Evolutionary conservation across 2,329 filamentous ascomycete genomes (phyloP).

Genomic region (Macrophomina tecta): DNA sequence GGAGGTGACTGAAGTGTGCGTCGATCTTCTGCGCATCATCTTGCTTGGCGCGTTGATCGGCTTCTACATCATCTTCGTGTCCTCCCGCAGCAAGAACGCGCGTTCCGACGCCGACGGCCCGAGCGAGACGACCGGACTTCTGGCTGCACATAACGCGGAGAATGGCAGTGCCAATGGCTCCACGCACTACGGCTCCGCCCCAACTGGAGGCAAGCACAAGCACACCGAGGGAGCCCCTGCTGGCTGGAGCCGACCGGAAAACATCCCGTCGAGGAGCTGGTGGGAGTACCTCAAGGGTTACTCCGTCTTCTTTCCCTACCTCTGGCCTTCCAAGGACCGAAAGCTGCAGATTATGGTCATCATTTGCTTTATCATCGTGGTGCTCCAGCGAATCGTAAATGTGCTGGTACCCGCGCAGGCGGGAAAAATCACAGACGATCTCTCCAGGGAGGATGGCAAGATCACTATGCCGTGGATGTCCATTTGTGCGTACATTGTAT

Average conservation of each 20-base stretch:
- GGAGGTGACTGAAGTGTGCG: constrained; percentile 69
- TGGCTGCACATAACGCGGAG: constrained; percentile 56
- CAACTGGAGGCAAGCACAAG: constrained; percentile 49
- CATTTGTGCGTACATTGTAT: constrained; percentile 78
- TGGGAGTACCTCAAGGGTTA: constrained; percentile 95
- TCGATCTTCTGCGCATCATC: constrained; percentile 72
- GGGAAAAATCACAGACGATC: constrained; percentile 76
- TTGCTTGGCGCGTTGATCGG: constrained; percentile 65
- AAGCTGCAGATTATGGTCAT: constrained; percentile 79
- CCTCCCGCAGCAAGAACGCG: constrained; percentile 35
- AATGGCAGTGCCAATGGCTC: constrained; percentile 57
- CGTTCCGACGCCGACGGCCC: constrained; percentile 35
- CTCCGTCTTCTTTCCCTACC: constrained; percentile 91
- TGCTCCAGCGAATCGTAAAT: constrained; percentile 83
- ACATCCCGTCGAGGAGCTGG: constrained; percentile 87
- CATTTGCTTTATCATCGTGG: constrained; percentile 79
- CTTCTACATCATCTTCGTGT: constrained; percentile 65
- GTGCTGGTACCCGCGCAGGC: constrained; percentile 84
- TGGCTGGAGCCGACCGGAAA: constrained; percentile 88
- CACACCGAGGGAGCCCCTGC: constrained; percentile 67
- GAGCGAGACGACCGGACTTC: constrained; percentile 69
- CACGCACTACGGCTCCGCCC: constrained; percentile 61
- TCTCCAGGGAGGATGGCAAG: constrained; percentile 61
- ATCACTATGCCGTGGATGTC: constrained; percentile 71
- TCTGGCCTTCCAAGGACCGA: constrained; percentile 86